These are phyloP conservation scores for Hirschfeldia incana DNA, from an alignment of 345 rosid species.

Conservation along the genomic window DNA sequence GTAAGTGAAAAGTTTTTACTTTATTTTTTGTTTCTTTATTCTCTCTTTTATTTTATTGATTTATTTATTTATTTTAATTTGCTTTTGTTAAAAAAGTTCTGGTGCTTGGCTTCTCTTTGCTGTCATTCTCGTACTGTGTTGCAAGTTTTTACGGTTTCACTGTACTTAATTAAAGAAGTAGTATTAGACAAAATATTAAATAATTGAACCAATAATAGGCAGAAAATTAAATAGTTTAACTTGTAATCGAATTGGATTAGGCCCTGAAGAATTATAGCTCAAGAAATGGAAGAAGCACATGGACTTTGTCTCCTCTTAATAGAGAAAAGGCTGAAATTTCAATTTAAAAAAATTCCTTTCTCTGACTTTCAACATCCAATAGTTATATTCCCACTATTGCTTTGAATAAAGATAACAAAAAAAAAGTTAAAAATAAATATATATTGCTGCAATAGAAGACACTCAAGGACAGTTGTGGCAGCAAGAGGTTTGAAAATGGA, in stretches of 20 bases:
- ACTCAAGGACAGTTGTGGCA: conserved; percentile 40
- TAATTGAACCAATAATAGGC: neutral
- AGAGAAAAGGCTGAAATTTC: conserved; percentile 22
- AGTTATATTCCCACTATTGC: conserved; percentile 20
- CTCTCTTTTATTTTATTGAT: neutral
- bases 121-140: conserved; percentile 41
- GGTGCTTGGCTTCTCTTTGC: conserved; percentile 5
- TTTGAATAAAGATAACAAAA: conserved; percentile 22
- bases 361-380: conserved; percentile 38
- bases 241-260: conserved; percentile 30
- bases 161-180: neutral
- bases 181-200: too few species aligned
- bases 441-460: conserved; percentile 27
- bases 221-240: neutral
- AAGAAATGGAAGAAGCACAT: conserved; percentile 39
- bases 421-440: neutral
- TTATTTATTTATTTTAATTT: neutral
- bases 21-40: conserved; percentile 21
- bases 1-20: conserved; percentile 38
- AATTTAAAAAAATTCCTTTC: neutral
- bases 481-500: conserved; percentile 39
- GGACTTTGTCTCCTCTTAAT: conserved; percentile 41
- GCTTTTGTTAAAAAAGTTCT: neutral
- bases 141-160: conserved; percentile 4
- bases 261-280: conserved; percentile 30